Evolutionary conservation across 768 basidiomycete species (phyloP).

Genomic region (Mycena epipterygia): DNA sequence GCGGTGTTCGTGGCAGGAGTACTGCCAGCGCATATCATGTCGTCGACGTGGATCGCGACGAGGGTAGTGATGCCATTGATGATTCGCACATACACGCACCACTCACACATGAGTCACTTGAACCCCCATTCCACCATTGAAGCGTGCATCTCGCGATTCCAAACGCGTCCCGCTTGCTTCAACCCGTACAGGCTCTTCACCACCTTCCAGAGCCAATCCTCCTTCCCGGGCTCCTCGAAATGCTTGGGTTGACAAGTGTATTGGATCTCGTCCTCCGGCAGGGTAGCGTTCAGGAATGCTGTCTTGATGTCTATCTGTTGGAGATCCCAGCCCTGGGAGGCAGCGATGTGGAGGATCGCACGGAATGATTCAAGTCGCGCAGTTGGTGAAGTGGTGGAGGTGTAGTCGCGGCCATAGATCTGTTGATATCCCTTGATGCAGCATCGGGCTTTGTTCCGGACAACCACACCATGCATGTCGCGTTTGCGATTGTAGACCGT

Average conservation of each 20-base stretch:
- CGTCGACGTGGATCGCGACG: constrained; percentile 52
- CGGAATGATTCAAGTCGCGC: constrained; percentile 43
- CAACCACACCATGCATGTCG: constrained; percentile 33
- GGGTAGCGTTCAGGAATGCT: constrained; percentile 38
- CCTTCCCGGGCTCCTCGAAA: constrained; percentile 37
- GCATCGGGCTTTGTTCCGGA: constrained; percentile 50
- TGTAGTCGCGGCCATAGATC: constrained; percentile 42
- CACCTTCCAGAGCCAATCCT: constrained; percentile 42
- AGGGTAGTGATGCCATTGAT: constrained; percentile 38
- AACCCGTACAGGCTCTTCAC: constrained; percentile 50
- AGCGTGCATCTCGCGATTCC: constrained; percentile 46
- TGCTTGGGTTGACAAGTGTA: constrained; percentile 54
- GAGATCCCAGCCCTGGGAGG: constrained; percentile 40
- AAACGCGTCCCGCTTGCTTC: constrained; percentile 52
- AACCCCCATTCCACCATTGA: constrained; percentile 44
- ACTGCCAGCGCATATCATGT: constrained; percentile 41
- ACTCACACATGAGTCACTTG: constrained; percentile 42
- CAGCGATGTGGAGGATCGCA: constrained; percentile 46
- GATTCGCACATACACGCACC: constrained; percentile 48
- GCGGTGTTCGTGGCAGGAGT: constrained; percentile 18
- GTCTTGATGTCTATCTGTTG: constrained; percentile 51
- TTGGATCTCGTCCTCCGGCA: constrained; percentile 43
- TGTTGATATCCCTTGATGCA: constrained; percentile 50
- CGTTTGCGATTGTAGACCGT: constrained; percentile 46
- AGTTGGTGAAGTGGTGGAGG: constrained; percentile 43